Evolutionary conservation across 192 early-diverging fungal genomes (phyloP).

Genomic region (Entomortierella chlamydospora): DNA sequence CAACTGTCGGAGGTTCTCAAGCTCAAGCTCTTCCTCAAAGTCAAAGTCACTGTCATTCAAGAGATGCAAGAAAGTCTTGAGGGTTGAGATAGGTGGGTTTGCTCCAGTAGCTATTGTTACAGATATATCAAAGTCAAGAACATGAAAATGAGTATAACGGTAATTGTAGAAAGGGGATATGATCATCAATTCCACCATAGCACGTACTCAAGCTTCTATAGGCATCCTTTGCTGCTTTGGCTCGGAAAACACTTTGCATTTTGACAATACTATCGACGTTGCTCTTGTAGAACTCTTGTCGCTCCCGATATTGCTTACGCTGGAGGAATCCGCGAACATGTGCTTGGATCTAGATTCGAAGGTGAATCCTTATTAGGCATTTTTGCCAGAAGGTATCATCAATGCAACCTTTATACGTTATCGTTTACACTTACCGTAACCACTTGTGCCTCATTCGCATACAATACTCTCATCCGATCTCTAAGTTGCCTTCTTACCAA

Average conservation of each 20-base stretch:
- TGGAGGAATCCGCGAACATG: constrained; percentile 70
- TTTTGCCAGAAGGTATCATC: no score
- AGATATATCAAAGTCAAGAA: no score
- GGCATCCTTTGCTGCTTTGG: constrained; percentile 73
- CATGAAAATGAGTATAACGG: no score
- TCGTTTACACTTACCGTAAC: constrained; percentile 26
- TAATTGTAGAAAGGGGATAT: no score
- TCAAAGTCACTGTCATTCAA: constrained; percentile 93
- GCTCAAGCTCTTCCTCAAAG: constrained; percentile 89
- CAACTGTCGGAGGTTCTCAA: constrained; percentile 85
- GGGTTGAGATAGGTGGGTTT: constrained; percentile 82
- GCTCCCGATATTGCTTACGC: constrained; percentile 68
- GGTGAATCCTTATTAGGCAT: no score
- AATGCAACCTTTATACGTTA: background rate
- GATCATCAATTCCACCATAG: background rate
- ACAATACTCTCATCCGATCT: constrained; percentile 63
- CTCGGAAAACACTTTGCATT: constrained; percentile 76
- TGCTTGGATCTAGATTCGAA: constrained; percentile 75
- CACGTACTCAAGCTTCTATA: constrained; percentile 72
- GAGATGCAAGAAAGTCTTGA: constrained; percentile 89
- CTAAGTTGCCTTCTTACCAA: constrained; percentile 64
- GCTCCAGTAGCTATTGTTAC: constrained; percentile 69
- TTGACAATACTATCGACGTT: constrained; percentile 84
- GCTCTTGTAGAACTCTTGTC: constrained; percentile 65
- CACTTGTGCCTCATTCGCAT: constrained; percentile 65